Conservation (phyloP, 306 rosid genomes). For the Prunus fruticosa region DNA sequence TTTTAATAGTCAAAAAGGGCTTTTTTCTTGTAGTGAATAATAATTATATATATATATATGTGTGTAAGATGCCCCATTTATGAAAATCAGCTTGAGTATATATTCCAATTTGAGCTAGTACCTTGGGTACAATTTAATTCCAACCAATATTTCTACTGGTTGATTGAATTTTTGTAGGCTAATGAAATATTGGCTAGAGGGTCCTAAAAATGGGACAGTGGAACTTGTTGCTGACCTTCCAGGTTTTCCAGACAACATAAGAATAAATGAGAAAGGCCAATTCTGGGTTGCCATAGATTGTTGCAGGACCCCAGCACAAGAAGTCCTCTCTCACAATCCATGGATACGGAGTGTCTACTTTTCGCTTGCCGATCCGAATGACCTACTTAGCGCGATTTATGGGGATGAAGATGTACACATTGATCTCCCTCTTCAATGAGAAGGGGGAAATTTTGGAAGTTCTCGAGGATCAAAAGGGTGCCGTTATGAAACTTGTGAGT, state of each 20-base stretch:
- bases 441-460: constrained; percentile 76
- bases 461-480: constrained; percentile 66
- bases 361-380: constrained; percentile 71
- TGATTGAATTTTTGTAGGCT: constrained; percentile 36
- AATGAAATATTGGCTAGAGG: constrained; percentile 67
- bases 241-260: constrained; percentile 88
- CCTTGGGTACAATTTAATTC: too few species aligned
- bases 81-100: too few species aligned
- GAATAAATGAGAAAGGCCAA: constrained; percentile 66
- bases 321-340: constrained; percentile 66
- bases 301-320: constrained; percentile 75
- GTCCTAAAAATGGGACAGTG: constrained; percentile 44
- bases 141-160: neutral
- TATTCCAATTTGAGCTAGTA: too few species aligned
- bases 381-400: constrained; percentile 51
- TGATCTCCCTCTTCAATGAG: constrained; percentile 54
- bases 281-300: constrained; percentile 97
- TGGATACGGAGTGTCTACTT: constrained; percentile 75
- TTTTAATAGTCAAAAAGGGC: too few species aligned
- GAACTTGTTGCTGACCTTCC: constrained; percentile 66
- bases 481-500: constrained; percentile 80
- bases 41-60: too few species aligned
- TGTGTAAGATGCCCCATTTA: too few species aligned
- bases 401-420: constrained; percentile 92
- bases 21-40: too few species aligned